These are phyloP conservation scores for Mycena filopes DNA, from an alignment of 768 basidiomycete genomes.

Conservation along the genomic window DNA sequence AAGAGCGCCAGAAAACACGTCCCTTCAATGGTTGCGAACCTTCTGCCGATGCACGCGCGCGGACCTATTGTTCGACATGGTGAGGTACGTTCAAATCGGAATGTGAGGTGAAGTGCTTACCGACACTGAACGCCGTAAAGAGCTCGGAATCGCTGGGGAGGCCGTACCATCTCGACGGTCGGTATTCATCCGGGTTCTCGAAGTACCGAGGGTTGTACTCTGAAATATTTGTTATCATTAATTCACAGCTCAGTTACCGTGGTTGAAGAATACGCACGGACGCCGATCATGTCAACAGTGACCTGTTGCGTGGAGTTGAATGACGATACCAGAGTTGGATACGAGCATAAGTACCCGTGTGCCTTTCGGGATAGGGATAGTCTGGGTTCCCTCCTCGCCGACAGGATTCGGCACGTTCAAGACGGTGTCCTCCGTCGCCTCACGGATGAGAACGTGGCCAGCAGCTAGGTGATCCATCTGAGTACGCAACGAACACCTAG, in stretches of 20 bases:
- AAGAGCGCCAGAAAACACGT: constrained; percentile 54
- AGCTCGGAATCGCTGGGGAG: constrained; percentile 52
- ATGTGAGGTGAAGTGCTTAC: constrained; percentile 9
- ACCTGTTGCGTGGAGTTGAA: constrained; percentile 16
- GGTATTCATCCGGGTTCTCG: constrained; percentile 57
- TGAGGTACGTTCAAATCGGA: neutral
- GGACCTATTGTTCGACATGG: constrained; percentile 44
- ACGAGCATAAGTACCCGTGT: constrained; percentile 23
- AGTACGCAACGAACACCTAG: neutral
- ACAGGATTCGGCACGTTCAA: constrained; percentile 40
- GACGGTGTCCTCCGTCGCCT: constrained; percentile 42
- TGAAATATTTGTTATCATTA: constrained; percentile 41
- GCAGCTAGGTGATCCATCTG: too few species aligned
- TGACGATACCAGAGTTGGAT: neutral
- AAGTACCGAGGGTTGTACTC: constrained; percentile 64
- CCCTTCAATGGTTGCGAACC: constrained; percentile 56
- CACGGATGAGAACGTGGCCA: constrained; percentile 40
- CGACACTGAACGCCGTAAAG: constrained; percentile 58
- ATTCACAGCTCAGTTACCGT: neutral
- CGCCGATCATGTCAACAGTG: constrained; percentile 42
- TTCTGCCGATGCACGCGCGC: constrained; percentile 54
- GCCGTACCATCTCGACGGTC: constrained; percentile 63
- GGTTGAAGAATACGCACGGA: constrained; percentile 34
- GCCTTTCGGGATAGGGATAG: constrained; percentile 38
- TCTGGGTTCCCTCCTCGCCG: constrained; percentile 38